Conservation (phyloP, 805 yeast genomes). For the Metschnikowia baotianmanensis region DNA sequence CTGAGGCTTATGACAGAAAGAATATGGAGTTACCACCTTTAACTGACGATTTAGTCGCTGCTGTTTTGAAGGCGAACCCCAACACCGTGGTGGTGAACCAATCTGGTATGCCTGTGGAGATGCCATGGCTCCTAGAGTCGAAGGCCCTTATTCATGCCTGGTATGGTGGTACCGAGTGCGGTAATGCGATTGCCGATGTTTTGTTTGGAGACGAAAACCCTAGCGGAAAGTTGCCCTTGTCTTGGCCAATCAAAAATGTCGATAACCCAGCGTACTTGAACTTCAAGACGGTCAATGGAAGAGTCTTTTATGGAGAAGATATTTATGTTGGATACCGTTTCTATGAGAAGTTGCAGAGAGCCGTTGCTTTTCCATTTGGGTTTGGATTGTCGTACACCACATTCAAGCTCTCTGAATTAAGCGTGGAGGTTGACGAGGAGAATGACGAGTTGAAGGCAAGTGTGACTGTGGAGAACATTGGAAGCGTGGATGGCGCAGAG, state of each 20-base stretch:
- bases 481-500: slow-evolving; percentile 26
- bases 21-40: slow-evolving; percentile 30
- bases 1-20: slow-evolving; percentile 31
- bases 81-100: slow-evolving; percentile 33
- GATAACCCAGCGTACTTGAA: slow-evolving; percentile 33
- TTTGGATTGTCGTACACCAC: slow-evolving; percentile 30
- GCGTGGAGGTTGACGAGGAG: slow-evolving; percentile 15
- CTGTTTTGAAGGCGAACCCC: slow-evolving; percentile 27
- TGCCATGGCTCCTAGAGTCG: slow-evolving; percentile 30
- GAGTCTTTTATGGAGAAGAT: slow-evolving; percentile 34
- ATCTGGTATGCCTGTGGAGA: slow-evolving; percentile 33
- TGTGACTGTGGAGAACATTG: slow-evolving; percentile 24
- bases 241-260: slow-evolving; percentile 23
- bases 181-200: slow-evolving; percentile 33
- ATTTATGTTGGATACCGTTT: slow-evolving; percentile 32
- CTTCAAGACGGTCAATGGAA: slow-evolving; percentile 29
- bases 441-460: slow-evolving; percentile 19
- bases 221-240: slow-evolving; percentile 28
- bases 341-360: slow-evolving; percentile 27
- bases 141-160: slow-evolving; percentile 31
- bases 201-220: slow-evolving; percentile 34
- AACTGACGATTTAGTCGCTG: slow-evolving; percentile 27
- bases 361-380: slow-evolving; percentile 35
- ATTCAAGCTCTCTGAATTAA: slow-evolving; percentile 22
- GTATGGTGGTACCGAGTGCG: slow-evolving; percentile 37